These are phyloP conservation scores for Phlebopus sp. DNA, from an alignment of 1,284 basidiomycete species.

Conservation along the genomic window DNA sequence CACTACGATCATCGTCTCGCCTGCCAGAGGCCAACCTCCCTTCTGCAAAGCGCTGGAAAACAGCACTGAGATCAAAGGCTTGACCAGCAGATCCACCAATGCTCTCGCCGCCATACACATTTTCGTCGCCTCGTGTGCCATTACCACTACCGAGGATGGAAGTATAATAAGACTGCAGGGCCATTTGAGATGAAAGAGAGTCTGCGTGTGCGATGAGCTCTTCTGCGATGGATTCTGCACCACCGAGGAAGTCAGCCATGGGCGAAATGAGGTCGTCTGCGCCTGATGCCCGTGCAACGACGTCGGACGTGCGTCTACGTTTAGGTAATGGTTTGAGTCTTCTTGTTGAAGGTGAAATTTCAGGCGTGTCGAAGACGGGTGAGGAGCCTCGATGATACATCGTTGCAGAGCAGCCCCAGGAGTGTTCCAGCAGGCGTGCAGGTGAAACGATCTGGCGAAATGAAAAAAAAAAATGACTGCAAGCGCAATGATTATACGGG, in stretches of 20 bases:
- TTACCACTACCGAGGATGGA: conserved; percentile 45
- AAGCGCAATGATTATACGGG: conserved; percentile 1
- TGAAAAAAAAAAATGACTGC: background rate
- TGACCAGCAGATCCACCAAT: conserved; percentile 21
- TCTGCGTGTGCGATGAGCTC: conserved; percentile 51
- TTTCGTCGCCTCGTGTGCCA: conserved; percentile 35
- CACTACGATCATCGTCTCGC: conserved; percentile 46
- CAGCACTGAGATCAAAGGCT: conserved; percentile 27
- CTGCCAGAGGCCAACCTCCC: conserved; percentile 22
- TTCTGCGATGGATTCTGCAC: conserved; percentile 43
- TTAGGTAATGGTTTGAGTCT: conserved; percentile 75
- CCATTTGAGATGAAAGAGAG: conserved; percentile 50
- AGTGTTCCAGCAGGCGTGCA: background rate
- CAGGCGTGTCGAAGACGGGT: conserved; percentile 59
- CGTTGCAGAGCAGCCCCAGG: conserved; percentile 10
- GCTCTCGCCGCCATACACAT: conserved; percentile 17
- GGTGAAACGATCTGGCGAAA: conserved; percentile 9
- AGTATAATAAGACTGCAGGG: conserved; percentile 60
- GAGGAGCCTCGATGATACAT: conserved; percentile 45
- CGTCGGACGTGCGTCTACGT: conserved; percentile 48
- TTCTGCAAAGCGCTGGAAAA: conserved; percentile 26
- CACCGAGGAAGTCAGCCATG: conserved; percentile 33
- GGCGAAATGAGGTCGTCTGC: conserved; percentile 27
- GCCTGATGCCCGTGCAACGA: conserved; percentile 18
- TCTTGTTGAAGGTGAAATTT: conserved; percentile 52